phyloP scores from a whole-genome alignment of 2,329 filamentous ascomycete species.

The Myotisia sp. region DNA sequence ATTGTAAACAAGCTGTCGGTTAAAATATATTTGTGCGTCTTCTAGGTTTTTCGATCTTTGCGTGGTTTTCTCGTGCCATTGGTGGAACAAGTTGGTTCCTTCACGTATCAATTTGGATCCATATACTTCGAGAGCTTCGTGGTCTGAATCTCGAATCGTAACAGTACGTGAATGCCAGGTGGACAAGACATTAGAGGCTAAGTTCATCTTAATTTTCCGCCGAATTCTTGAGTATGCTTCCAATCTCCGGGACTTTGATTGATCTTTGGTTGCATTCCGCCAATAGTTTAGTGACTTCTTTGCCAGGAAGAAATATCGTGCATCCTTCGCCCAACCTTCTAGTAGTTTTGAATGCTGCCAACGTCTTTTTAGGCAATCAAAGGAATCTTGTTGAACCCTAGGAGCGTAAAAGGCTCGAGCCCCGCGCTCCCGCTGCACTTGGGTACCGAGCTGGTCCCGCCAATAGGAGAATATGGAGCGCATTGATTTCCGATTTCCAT shows the following conservation, averaged over 20 bases:
- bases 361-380: slow-evolving; percentile 26
- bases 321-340: slow-evolving; percentile 40
- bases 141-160: slow-evolving; percentile 23
- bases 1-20: slow-evolving; percentile 25
- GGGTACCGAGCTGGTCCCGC: slow-evolving; percentile 24
- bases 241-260: slow-evolving; percentile 39
- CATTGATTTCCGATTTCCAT: slow-evolving; percentile 22
- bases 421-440: slow-evolving; percentile 27
- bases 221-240: slow-evolving; percentile 43
- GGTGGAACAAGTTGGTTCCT: slow-evolving; percentile 24
- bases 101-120: slow-evolving; percentile 23
- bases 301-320: slow-evolving; percentile 42
- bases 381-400: slow-evolving; percentile 27
- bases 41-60: slow-evolving; percentile 22
- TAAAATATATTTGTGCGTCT: slow-evolving; percentile 27
- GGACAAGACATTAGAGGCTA: slow-evolving; percentile 33
- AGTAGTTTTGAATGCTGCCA: slow-evolving; percentile 33
- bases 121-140: slow-evolving; percentile 25
- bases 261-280: slow-evolving; percentile 36
- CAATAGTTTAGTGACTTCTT: slow-evolving; percentile 38
- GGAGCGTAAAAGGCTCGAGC: slow-evolving; percentile 32
- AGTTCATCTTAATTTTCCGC: slow-evolving; percentile 39
- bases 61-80: slow-evolving; percentile 31
- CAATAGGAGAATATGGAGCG: slow-evolving; percentile 24
- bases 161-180: slow-evolving; percentile 25